These are phyloP conservation scores for Capillidium heterosporum DNA, from an alignment of 371 early-diverging fungal species.

Conservation along the genomic window DNA sequence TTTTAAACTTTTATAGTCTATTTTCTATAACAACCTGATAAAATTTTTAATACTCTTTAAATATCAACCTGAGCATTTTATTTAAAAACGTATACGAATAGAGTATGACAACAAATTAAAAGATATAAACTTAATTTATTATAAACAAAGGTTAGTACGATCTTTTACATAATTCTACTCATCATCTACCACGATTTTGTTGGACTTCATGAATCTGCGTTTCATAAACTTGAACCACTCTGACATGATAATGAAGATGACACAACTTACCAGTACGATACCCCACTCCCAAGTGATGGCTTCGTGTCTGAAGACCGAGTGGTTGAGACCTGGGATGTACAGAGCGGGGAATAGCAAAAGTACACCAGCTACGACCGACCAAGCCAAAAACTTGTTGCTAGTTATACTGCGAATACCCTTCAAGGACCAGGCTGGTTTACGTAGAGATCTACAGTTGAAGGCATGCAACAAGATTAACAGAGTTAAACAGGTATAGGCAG, in stretches of 20 bases:
- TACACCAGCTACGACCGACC: constrained; percentile 27
- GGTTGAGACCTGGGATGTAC: constrained; percentile 52
- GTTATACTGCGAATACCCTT: constrained; percentile 17
- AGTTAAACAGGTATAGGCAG: constrained; percentile 44
- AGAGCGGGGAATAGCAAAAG: constrained; percentile 32
- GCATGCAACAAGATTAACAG: constrained; percentile 43
- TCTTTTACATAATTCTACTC: too few species aligned
- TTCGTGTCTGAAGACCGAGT: constrained; percentile 39
- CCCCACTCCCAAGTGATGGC: constrained; percentile 63
- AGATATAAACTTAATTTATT: too few species aligned
- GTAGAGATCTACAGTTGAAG: constrained; percentile 50
- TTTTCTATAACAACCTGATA: too few species aligned
- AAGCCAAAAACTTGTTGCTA: constrained; percentile 35
- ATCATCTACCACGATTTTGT: neutral
- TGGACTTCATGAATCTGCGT: constrained; percentile 6
- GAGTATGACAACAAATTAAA: too few species aligned
- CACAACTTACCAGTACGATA: constrained; percentile 28
- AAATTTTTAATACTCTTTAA: too few species aligned
- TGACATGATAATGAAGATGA: constrained; percentile 32
- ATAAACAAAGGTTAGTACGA: too few species aligned
- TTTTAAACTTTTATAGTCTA: too few species aligned
- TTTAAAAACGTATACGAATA: too few species aligned
- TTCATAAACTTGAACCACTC: constrained; percentile 30
- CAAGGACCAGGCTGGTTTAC: constrained; percentile 33
- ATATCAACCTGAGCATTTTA: too few species aligned